Conservation (phyloP, 108 stramenopile genomes). For the Parmales sp. region DNA sequence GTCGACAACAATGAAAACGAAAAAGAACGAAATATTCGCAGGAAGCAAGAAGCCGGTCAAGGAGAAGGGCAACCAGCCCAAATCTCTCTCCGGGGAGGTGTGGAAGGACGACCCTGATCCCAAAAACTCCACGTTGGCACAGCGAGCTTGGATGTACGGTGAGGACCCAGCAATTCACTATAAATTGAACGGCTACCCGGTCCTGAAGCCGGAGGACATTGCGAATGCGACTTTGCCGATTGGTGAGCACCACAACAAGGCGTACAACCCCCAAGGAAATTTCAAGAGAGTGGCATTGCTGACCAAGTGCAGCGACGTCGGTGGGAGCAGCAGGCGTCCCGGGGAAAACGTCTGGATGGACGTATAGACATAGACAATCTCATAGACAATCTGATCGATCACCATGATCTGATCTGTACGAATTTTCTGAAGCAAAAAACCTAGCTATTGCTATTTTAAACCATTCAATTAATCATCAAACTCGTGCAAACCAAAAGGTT, state of each 20-base stretch:
- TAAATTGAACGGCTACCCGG: constrained; percentile 3
- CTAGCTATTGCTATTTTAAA: too few relatives aligned
- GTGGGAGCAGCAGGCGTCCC: neutral
- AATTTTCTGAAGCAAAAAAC: too few relatives aligned
- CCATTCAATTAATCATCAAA: too few relatives aligned
- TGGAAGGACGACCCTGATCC: neutral
- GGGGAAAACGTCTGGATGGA: constrained; percentile 4
- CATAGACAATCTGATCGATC: too few relatives aligned
- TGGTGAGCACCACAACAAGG: neutral
- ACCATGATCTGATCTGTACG: too few relatives aligned
- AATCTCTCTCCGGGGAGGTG: neutral
- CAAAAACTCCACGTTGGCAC: neutral
- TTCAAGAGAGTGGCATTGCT: constrained; percentile 4
- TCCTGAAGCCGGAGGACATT: constrained; percentile 5
- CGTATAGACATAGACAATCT: too few relatives aligned
- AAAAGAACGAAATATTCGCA: neutral
- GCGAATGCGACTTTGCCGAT: neutral
- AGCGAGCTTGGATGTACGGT: constrained; percentile 3
- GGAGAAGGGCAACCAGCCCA: neutral
- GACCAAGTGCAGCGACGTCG: constrained; percentile 10
- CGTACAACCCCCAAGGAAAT: neutral
- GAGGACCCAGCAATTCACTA: constrained; percentile 2
- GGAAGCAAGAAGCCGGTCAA: constrained; percentile 1
- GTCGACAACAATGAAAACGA: neutral
- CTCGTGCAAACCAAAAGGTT: too few relatives aligned